Base-by-base conservation (phyloP, 768 basidiomycete species). In the Macrolepiota fuliginosa region DNA sequence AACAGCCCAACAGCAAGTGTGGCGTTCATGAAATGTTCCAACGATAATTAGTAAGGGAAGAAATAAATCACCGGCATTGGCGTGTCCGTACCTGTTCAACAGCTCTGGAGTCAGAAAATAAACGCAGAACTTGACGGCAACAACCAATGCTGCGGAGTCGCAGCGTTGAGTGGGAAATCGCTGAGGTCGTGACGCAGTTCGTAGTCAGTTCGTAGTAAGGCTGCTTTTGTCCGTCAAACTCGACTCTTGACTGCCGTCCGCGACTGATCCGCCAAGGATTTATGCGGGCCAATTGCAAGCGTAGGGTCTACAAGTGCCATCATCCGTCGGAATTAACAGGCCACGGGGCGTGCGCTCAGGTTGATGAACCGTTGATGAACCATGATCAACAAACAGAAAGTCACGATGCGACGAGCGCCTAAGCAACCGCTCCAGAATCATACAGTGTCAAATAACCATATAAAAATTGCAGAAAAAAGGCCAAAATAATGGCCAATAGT, bases 311-410 rank as follows among this genome's bases (percentile, higher is more conserved):
- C 15, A 45, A n/a, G 5, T 9, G 19, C 17, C n/a, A 45, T 15
- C 42, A 19, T 6, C 17, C 42, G 19, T 27, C 32, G 42, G 15
- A 24, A 17, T 40, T 24, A 56, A n/a, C 54, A 42, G 36, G 25
- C 40, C 54, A 49, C 6, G 40, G 37, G 27, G 17, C 40, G 42
- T 22, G 40, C 40, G 54, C 54, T 27, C 36, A 56, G 22, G 53
- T 27, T 54, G 32, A 36, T 54, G 53, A 54, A 19, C n/a, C 53
- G 36, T 17, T 54, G 32, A 36, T 54, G 53, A 54, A 11, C n/a
- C 53, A 54, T 45, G 54, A 56, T 56, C 54, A 56, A 56, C 40
- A 42, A 45, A 17, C 32, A 27, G 12, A 24, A 42, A 50, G n/a
- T 24, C 29, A 49, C 15, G 35, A 42, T 24, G 42, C 13, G 25